phyloP scores from a whole-genome alignment of 1,139 yeast species.

The Geotrichum europaeum region DNA sequence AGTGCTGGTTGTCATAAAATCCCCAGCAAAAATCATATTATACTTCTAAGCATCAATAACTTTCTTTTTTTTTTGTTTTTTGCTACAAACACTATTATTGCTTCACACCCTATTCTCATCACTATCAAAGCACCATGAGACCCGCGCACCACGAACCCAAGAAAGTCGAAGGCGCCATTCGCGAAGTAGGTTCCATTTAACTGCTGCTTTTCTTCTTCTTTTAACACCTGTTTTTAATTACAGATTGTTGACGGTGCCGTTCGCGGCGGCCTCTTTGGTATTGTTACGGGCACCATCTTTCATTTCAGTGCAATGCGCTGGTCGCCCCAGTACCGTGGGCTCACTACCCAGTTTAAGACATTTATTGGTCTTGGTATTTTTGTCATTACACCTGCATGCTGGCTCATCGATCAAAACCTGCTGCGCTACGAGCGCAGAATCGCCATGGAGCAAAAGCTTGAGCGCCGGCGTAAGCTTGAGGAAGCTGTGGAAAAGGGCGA shows the following conservation, averaged over 20 bases:
- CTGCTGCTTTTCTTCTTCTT: background rate
- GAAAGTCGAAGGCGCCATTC: slow-evolving; percentile 29
- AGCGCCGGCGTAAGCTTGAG: slow-evolving; percentile 22
- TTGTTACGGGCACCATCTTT: slow-evolving; percentile 24
- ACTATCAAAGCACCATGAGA: slow-evolving; percentile 20
- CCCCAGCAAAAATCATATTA: no score
- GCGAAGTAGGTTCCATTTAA: slow-evolving; percentile 25
- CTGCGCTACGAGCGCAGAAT: slow-evolving; percentile 27
- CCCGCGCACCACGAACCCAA: slow-evolving; percentile 33
- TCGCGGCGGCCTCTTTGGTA: slow-evolving; percentile 27
- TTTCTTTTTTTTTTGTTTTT: background rate
- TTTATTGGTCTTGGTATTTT: slow-evolving; percentile 28
- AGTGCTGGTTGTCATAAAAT: no score
- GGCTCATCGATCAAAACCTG: slow-evolving; percentile 26
- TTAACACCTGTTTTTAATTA: background rate
- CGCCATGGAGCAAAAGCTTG: slow-evolving; percentile 22
- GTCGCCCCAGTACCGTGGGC: slow-evolving; percentile 26
- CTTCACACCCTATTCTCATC: background rate
- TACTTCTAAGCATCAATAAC: background rate
- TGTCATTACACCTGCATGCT: slow-evolving; percentile 29
- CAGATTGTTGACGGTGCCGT: slow-evolving; percentile 28
- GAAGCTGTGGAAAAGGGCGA: slow-evolving; percentile 30
- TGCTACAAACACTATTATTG: background rate
- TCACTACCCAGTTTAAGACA: slow-evolving; percentile 29
- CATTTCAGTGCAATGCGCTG: slow-evolving; percentile 20